These are phyloP conservation scores for Phytophthora podocarpi DNA, from an alignment of 352 stramenopile genomes.

Conservation along the genomic window DNA sequence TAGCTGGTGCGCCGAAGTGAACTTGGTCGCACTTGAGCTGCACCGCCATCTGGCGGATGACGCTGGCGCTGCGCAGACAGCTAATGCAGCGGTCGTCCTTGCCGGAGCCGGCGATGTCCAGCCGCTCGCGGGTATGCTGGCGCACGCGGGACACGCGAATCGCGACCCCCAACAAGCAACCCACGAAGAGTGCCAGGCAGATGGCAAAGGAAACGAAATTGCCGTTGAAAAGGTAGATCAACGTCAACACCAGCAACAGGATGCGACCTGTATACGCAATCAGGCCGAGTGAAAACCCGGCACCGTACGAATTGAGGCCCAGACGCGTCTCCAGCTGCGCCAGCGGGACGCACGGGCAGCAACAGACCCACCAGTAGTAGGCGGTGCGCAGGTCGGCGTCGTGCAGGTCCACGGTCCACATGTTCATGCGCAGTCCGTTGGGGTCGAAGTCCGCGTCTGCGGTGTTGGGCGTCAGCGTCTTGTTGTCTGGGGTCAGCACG, in stretches of 20 bases:
- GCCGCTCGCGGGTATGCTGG: slow-evolving; percentile 34
- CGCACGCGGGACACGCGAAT: slow-evolving; percentile 36
- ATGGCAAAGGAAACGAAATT: slow-evolving; percentile 21
- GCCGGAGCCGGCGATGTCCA: slow-evolving; percentile 38
- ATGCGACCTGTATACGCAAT: slow-evolving; percentile 31
- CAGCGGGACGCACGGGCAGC: slow-evolving; percentile 40
- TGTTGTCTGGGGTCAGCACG: slow-evolving; percentile 42
- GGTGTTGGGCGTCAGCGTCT: slow-evolving; percentile 8
- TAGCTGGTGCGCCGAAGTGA: slow-evolving; percentile 36
- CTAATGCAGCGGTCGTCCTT: slow-evolving; percentile 34
- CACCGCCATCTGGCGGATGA: slow-evolving; percentile 45
- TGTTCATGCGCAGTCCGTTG: slow-evolving; percentile 41
- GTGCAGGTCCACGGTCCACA: slow-evolving; percentile 34
- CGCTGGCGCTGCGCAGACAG: slow-evolving; percentile 30
- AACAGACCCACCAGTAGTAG: slow-evolving; percentile 44
- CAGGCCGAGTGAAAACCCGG: slow-evolving; percentile 20
- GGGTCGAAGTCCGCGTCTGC: slow-evolving; percentile 34
- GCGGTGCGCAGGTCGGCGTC: slow-evolving; percentile 32
- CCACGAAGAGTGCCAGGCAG: slow-evolving; percentile 24
- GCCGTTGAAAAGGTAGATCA: slow-evolving; percentile 23
- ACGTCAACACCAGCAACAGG: slow-evolving; percentile 22
- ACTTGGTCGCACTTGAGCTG: slow-evolving; percentile 50
- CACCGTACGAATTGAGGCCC: slow-evolving; percentile 30
- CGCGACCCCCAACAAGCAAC: slow-evolving; percentile 20
- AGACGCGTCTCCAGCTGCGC: slow-evolving; percentile 41